These are phyloP conservation scores for Calonectria ilicicola DNA, from an alignment of 2,329 filamentous ascomycete genomes.

Conservation along the genomic window DNA sequence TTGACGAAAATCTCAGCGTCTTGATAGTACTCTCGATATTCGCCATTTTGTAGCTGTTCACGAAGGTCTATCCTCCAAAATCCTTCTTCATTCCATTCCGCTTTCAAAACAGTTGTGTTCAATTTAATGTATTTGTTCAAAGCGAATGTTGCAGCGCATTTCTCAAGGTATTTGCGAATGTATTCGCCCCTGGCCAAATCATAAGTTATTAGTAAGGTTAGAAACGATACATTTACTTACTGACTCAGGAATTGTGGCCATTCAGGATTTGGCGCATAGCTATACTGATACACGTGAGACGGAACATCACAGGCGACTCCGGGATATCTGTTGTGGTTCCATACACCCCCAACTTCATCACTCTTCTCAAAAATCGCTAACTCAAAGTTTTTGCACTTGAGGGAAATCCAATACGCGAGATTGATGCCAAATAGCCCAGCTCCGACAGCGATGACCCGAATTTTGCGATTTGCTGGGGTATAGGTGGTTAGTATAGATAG, in stretches of 20 bases:
- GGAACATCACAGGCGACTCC: background rate
- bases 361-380: background rate
- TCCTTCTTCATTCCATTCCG: background rate
- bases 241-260: background rate
- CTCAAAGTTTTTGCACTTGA: background rate
- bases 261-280: background rate
- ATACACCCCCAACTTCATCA: background rate
- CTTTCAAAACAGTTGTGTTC: background rate
- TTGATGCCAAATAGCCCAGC: background rate
- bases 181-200: background rate
- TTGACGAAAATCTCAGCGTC: background rate
- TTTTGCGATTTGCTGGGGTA: background rate
- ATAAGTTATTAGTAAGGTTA: no score
- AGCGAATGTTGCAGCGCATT: background rate
- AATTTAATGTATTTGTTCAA: background rate
- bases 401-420: background rate
- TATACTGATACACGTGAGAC: background rate
- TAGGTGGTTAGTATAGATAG: no score
- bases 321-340: background rate
- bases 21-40: background rate
- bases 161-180: background rate
- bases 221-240: background rate
- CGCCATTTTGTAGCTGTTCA: background rate
- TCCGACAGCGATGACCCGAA: background rate
- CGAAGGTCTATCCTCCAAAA: background rate